Percentiles rank a stretch among this genome's conserved stretches.
Conservation (phyloP, 2,329 filamentous ascomycete species). For the Microdochium paspali region DNA sequence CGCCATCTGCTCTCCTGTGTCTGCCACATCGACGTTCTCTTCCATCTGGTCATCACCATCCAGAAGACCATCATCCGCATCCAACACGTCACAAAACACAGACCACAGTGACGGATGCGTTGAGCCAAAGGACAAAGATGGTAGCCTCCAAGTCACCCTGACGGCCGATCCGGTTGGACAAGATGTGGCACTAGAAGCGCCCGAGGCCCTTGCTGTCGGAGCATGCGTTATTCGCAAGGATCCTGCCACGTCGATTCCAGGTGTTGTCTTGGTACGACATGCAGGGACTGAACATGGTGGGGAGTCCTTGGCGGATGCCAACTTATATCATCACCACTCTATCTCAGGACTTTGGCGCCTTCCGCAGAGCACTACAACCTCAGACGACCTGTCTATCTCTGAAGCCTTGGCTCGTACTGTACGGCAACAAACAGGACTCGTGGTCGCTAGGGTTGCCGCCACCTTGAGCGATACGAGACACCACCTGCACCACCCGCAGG, state of each 20-base stretch:
- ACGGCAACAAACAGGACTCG: neutral
- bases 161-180: neutral
- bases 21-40: neutral
- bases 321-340: neutral
- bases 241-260: neutral
- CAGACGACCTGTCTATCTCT: neutral
- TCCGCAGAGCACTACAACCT: neutral
- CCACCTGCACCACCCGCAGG: neutral
- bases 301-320: neutral
- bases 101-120: neutral
- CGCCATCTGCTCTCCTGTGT: neutral
- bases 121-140: neutral
- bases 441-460: neutral
- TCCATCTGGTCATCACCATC: neutral
- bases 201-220: neutral
- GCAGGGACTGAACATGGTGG: neutral
- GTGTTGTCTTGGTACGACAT: neutral
- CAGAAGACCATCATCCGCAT: neutral
- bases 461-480: neutral
- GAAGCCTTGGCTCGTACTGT: neutral
- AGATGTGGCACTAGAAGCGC: neutral
- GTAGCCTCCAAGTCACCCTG: neutral
- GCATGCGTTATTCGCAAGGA: neutral
- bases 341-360: neutral
- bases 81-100: neutral